Percentiles rank a stretch among this genome's conserved stretches.
Conservation (phyloP, 179 eudicot genomes). For the Camellia oleifera region DNA sequence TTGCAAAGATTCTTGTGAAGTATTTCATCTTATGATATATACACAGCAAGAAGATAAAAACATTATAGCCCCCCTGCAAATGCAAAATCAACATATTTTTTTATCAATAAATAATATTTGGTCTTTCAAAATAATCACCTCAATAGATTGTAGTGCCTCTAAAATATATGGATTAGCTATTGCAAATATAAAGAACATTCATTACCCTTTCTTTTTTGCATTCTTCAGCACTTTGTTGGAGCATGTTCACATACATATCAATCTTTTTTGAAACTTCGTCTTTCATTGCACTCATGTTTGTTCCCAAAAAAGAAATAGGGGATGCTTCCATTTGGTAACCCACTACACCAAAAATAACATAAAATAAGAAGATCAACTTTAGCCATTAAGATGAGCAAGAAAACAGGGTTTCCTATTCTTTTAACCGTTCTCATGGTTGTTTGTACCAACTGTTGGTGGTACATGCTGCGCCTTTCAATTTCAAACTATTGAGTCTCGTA, state of each 20-base stretch:
- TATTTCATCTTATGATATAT: neutral
- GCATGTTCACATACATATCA: conserved; percentile 32
- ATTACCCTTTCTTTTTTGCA: conserved; percentile 41
- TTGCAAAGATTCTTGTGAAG: neutral
- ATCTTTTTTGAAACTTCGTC: conserved; percentile 25
- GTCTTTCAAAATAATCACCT: neutral
- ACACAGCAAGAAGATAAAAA: neutral
- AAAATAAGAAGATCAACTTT: neutral
- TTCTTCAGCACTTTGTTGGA: conserved; percentile 32
- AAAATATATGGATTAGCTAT: neutral
- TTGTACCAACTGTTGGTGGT: neutral
- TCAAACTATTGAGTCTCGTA: neutral
- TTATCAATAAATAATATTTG: neutral
- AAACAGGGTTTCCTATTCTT: neutral
- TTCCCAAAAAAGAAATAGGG: neutral
- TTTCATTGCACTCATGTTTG: too few species aligned
- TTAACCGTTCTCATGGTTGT: neutral
- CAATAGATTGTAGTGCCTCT: neutral
- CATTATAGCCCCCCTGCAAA: neutral
- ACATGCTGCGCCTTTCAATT: neutral
- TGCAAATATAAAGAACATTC: neutral
- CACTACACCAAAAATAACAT: neutral
- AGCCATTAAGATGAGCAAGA: neutral
- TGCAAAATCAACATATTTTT: neutral
- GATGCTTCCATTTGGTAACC: conserved; percentile 15